A percentile compares a stretch with the other conserved stretches of the same genome.
These are phyloP conservation scores for Boletales sp. DNA, from an alignment of 768 basidiomycete genomes.

Conservation along the genomic window DNA sequence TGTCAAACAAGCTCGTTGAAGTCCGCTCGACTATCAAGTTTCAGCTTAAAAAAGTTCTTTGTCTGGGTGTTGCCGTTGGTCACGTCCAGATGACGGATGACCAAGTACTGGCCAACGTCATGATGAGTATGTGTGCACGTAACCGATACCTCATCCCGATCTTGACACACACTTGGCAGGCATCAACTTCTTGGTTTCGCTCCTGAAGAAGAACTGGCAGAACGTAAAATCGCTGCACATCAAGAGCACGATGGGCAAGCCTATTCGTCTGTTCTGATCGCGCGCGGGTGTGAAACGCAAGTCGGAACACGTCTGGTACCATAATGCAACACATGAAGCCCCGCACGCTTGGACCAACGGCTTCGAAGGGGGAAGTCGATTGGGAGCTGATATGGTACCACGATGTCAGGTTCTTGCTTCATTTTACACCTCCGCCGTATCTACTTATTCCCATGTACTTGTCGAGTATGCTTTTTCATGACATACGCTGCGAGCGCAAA, in stretches of 20 bases:
- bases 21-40: conserved; percentile 99
- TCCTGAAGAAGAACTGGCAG: conserved; percentile 99
- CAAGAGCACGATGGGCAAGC: conserved; percentile 99
- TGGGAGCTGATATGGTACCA: conserved; percentile 76
- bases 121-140: conserved; percentile 67
- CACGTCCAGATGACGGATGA: conserved; percentile 98
- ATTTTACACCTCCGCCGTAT: conserved; percentile 9
- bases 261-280: conserved; percentile 84
- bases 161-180: conserved; percentile 41
- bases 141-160: background rate
- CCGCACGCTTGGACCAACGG: conserved; percentile 99
- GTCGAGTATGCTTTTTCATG: conserved; percentile 12
- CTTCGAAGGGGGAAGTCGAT: conserved; percentile 70
- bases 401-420: conserved; percentile 20
- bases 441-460: conserved; percentile 20
- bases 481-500: background rate
- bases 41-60: conserved; percentile 99
- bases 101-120: conserved; percentile 94
- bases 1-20: conserved; percentile 86
- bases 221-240: conserved; percentile 98
- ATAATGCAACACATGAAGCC: conserved; percentile 93
- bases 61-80: conserved; percentile 97
- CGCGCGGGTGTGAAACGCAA: conserved; percentile 10
- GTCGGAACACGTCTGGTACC: conserved; percentile 29
- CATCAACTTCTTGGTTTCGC: conserved; percentile 99